These are phyloP conservation scores for Phytophthora syringae DNA, from an alignment of 352 stramenopile genomes.

Conservation along the genomic window DNA sequence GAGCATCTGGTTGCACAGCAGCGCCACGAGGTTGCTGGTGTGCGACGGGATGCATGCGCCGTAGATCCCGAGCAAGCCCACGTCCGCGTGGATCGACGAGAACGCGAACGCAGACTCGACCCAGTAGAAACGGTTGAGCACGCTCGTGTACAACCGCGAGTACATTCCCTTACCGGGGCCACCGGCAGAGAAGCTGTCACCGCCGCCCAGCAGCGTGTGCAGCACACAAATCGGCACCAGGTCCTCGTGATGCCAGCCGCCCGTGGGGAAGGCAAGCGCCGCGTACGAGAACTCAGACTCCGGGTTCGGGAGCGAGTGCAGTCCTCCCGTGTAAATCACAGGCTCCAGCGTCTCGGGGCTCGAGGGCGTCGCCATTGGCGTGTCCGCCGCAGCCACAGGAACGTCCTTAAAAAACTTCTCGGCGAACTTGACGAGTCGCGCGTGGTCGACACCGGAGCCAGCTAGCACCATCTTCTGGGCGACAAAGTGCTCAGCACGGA, in stretches of 20 bases:
- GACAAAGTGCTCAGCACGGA: slow-evolving; percentile 82
- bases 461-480: slow-evolving; percentile 92
- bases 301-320: slow-evolving; percentile 68
- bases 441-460: slow-evolving; percentile 95
- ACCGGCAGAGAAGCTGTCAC: slow-evolving; percentile 98
- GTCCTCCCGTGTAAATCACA: slow-evolving; percentile 71
- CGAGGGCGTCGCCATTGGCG: slow-evolving; percentile 31
- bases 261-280: slow-evolving; percentile 95
- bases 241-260: slow-evolving; percentile 96
- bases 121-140: slow-evolving; percentile 98
- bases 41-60: slow-evolving; percentile 85
- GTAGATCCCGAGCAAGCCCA: slow-evolving; percentile 96
- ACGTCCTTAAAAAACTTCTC: slow-evolving; percentile 90
- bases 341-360: slow-evolving; percentile 48
- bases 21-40: slow-evolving; percentile 92
- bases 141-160: slow-evolving; percentile 97
- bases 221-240: slow-evolving; percentile 97
- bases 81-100: slow-evolving; percentile 95
- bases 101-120: slow-evolving; percentile 98
- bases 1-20: slow-evolving; percentile 95
- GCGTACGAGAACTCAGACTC: slow-evolving; percentile 91
- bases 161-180: slow-evolving; percentile 99
- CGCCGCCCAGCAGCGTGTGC: slow-evolving; percentile 97
- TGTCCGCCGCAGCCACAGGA: slow-evolving; percentile 23
- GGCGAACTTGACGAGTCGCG: slow-evolving; percentile 90